Evolutionary conservation across 23 red algal genomes (phyloP).

Genomic region (Gracilaria caudata): DNA sequence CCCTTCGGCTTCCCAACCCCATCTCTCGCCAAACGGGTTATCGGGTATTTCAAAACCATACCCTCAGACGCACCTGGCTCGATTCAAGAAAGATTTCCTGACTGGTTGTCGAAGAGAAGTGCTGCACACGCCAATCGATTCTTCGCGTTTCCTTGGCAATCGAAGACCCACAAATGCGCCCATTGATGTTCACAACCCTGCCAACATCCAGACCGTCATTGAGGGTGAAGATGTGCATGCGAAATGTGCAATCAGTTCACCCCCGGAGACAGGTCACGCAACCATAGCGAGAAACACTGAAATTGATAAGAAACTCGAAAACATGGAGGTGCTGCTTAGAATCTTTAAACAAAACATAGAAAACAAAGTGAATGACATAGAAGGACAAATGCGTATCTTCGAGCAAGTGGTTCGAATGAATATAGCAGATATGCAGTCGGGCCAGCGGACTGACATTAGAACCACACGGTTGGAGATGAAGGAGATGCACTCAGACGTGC

Average conservation of each 20-base stretch:
- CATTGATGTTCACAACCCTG: not conserved
- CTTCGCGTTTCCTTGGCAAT: not conserved
- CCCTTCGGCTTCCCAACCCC: not conserved
- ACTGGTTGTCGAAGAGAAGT: not conserved
- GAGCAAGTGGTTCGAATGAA: not conserved
- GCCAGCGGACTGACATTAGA: not conserved
- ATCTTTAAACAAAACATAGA: not conserved
- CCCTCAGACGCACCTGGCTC: not conserved
- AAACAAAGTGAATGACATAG: not conserved
- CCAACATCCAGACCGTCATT: not conserved
- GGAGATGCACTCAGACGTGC: not conserved
- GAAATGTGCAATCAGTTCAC: not conserved
- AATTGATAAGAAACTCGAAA: not conserved
- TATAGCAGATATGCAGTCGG: not conserved
- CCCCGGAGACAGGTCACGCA: not conserved
- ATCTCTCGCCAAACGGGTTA: not conserved
- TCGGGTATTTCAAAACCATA: not conserved
- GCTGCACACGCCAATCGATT: not conserved
- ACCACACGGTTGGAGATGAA: not conserved
- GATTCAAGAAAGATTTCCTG: not conserved
- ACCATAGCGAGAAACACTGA: not conserved
- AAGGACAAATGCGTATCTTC: not conserved
- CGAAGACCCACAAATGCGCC: not conserved
- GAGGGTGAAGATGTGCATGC: not conserved
- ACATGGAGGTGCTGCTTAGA: not conserved